Percentiles rank a stretch among this genome's conserved stretches.
Evolutionary conservation across 306 rosid species (phyloP).

Genomic region (Ziziphus jujuba): DNA sequence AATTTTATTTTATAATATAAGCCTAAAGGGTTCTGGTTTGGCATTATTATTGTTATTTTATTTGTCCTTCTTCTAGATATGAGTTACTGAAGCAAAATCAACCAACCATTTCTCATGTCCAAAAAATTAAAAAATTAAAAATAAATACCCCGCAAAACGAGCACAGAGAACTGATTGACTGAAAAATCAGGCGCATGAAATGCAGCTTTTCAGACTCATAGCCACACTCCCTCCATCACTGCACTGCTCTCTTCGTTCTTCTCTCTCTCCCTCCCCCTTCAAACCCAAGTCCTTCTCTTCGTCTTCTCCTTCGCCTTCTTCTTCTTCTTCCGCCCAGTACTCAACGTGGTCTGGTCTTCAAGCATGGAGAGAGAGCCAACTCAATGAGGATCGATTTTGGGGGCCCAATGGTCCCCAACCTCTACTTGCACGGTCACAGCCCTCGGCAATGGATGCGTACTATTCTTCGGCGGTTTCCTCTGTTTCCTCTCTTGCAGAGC

Average conservation of each 20-base stretch:
- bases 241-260: slow-evolving; percentile 6
- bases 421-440: slow-evolving; percentile 12
- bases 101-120: too few species aligned
- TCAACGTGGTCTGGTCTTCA: slow-evolving; percentile 71
- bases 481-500: slow-evolving; percentile 71
- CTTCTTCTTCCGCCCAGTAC: slow-evolving; percentile 24
- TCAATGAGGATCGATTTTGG: slow-evolving; percentile 69
- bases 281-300: slow-evolving; percentile 24
- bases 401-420: slow-evolving; percentile 66
- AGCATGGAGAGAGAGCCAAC: slow-evolving; percentile 65
- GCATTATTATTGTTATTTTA: too few species aligned
- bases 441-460: neutral
- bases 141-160: too few species aligned
- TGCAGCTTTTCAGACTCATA: slow-evolving; percentile 36
- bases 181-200: slow-evolving; percentile 6
- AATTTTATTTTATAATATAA: too few species aligned
- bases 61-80: too few species aligned
- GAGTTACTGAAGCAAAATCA: too few species aligned
- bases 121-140: too few species aligned
- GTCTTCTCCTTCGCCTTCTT: slow-evolving; percentile 20
- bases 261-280: slow-evolving; percentile 15
- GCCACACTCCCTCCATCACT: slow-evolving; percentile 19
- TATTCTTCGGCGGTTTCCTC: slow-evolving; percentile 28
- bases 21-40: too few species aligned
- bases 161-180: too few species aligned